Evolutionary conservation across 805 yeast genomes (phyloP).

Genomic region (Vanderwaltozyma tropicalis): DNA sequence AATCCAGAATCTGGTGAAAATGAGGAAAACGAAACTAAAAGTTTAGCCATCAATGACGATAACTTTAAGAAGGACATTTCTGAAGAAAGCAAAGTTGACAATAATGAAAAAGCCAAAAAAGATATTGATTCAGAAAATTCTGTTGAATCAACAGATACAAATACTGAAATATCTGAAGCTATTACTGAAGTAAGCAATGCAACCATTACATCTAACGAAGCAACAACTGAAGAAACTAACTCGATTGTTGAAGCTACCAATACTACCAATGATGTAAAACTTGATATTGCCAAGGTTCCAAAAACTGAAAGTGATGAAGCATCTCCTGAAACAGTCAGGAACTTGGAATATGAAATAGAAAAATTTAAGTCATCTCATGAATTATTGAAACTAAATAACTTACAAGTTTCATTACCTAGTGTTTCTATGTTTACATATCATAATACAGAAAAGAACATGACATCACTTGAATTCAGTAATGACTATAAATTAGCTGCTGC

Average conservation of each 20-base stretch:
- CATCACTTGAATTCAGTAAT: constrained; percentile 73
- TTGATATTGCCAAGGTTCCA: background rate
- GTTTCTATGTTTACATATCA: constrained; percentile 98
- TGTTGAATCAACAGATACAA: background rate
- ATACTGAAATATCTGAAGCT: background rate
- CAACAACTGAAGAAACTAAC: too few species aligned
- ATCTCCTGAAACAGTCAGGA: constrained; percentile 68
- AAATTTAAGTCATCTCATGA: constrained; percentile 75
- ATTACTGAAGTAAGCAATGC: background rate
- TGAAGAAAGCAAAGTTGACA: background rate
- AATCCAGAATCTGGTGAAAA: background rate
- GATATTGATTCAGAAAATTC: background rate
- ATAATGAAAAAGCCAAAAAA: background rate
- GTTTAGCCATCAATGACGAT: background rate
- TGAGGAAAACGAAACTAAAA: background rate
- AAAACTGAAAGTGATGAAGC: background rate
- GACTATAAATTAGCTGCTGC: constrained; percentile 84
- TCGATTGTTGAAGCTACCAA: too few species aligned
- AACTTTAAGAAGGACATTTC: background rate
- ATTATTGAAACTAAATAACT: constrained; percentile 53
- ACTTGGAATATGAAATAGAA: constrained; percentile 66
- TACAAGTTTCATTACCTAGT: constrained; percentile 79
- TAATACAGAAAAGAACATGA: constrained; percentile 80
- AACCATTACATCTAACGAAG: too few species aligned
- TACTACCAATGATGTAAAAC: too few species aligned